phyloP scores from a whole-genome alignment of 1,284 basidiomycete species.

The Marasmius fiardii region DNA sequence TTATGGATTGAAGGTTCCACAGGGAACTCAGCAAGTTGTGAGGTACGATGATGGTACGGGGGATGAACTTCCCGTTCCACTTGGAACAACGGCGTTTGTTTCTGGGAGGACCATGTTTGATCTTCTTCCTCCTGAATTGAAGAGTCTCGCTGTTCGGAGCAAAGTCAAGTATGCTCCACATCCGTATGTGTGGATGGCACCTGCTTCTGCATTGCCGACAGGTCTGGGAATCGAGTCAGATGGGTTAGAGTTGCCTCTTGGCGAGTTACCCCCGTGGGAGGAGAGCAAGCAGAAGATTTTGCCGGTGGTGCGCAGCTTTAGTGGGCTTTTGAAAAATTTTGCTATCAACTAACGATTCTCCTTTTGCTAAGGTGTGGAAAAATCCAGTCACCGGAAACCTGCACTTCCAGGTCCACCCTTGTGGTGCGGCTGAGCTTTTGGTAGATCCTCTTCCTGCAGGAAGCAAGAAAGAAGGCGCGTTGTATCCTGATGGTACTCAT shows the following conservation, averaged over 20 bases:
- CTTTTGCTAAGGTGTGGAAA: slow-evolving; percentile 74
- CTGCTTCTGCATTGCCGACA: slow-evolving; percentile 66
- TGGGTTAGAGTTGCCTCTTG: slow-evolving; percentile 60
- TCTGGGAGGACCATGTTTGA: slow-evolving; percentile 86
- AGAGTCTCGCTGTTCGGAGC: slow-evolving; percentile 81
- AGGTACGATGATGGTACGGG: slow-evolving; percentile 89
- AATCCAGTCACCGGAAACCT: slow-evolving; percentile 75
- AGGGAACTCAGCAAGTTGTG: slow-evolving; percentile 63
- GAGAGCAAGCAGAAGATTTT: slow-evolving; percentile 68
- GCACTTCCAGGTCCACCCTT: slow-evolving; percentile 79
- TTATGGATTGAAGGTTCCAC: slow-evolving; percentile 76
- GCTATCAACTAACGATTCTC: neutral
- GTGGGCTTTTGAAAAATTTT: slow-evolving; percentile 4
- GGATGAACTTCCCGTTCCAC: slow-evolving; percentile 78
- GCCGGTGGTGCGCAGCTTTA: slow-evolving; percentile 40
- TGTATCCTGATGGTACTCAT: slow-evolving; percentile 75
- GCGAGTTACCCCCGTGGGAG: slow-evolving; percentile 72
- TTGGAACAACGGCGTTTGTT: slow-evolving; percentile 85
- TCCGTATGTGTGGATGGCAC: slow-evolving; percentile 85
- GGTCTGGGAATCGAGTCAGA: slow-evolving; percentile 80
- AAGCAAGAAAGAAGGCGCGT: slow-evolving; percentile 45
- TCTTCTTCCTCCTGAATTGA: slow-evolving; percentile 67
- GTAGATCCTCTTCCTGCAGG: slow-evolving; percentile 60
- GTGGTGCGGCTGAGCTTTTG: slow-evolving; percentile 52
- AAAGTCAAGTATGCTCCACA: slow-evolving; percentile 66